Conservation (phyloP, 2,329 filamentous ascomycete genomes). For the Aspergillus pseudoviridinutans region DNA sequence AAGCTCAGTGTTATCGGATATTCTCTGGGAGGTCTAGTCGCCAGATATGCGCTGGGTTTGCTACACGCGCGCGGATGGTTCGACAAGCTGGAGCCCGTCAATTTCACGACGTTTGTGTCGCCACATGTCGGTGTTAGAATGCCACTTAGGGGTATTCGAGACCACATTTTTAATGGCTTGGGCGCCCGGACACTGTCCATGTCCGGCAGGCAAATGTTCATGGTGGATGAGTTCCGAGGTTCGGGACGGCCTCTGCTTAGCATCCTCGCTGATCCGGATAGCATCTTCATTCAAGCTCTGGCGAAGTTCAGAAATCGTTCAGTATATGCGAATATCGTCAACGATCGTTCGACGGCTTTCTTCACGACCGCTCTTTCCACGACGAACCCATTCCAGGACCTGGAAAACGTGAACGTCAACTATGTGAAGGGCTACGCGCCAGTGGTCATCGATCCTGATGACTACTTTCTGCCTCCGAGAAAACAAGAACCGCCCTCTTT, state of each 20-base stretch:
- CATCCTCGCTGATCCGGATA: slow-evolving; percentile 75
- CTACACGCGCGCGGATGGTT: slow-evolving; percentile 77
- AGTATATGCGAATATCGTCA: slow-evolving; percentile 81
- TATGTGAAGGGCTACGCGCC: slow-evolving; percentile 70
- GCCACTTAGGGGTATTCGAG: slow-evolving; percentile 62
- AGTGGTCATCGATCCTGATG: slow-evolving; percentile 63
- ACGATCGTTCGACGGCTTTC: slow-evolving; percentile 76
- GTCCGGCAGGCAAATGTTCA: slow-evolving; percentile 83
- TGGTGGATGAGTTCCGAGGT: slow-evolving; percentile 78
- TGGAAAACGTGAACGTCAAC: slow-evolving; percentile 65
- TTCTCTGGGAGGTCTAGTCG: slow-evolving; percentile 80
- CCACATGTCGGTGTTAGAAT: slow-evolving; percentile 75
- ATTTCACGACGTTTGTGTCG: slow-evolving; percentile 89
- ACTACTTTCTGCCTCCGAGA: slow-evolving; percentile 27
- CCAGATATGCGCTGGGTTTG: slow-evolving; percentile 80
- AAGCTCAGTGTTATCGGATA: slow-evolving; percentile 88
- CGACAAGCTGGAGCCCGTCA: slow-evolving; percentile 76
- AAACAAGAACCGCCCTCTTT: slow-evolving; percentile 12
- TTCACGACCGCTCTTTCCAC: slow-evolving; percentile 78
- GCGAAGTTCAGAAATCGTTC: slow-evolving; percentile 70
- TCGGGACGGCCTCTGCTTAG: slow-evolving; percentile 76
- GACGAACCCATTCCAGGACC: slow-evolving; percentile 70
- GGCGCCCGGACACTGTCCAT: slow-evolving; percentile 76
- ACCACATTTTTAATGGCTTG: slow-evolving; percentile 74
- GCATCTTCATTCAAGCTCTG: slow-evolving; percentile 79